Percentiles rank a stretch among this genome's conserved stretches.
Conservation (phyloP, 2,329 filamentous ascomycete species). For the Pochonia chlamydosporia region DNA sequence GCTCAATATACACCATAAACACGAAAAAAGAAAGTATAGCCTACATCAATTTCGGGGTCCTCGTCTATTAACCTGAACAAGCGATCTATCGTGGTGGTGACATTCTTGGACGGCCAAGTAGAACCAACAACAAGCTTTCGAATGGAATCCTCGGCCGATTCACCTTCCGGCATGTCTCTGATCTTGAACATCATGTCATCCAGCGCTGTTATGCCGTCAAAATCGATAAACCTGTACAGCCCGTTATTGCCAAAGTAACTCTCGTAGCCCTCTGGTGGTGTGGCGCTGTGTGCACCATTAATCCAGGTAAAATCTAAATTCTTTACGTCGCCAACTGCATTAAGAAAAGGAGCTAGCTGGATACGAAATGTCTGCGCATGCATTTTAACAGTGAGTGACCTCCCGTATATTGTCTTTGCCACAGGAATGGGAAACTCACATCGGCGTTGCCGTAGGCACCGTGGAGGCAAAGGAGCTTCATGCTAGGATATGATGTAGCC, state of each 20-base stretch:
- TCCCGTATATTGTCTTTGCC: too few relatives aligned
- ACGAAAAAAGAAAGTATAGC: background rate
- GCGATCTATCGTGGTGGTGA: background rate
- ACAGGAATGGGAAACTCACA: background rate
- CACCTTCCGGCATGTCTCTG: conserved; percentile 1
- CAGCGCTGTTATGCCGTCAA: conserved; percentile 2
- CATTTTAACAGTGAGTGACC: too few relatives aligned
- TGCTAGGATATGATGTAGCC: background rate
- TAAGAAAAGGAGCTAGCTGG: conserved; percentile 3
- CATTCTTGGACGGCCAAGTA: background rate
- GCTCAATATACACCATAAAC: too few relatives aligned
- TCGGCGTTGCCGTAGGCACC: conserved; percentile 4
- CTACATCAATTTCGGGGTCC: conserved; percentile 4
- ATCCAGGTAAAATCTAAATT: conserved; percentile 5
- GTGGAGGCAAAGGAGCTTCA: conserved; percentile 8
- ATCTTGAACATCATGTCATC: background rate
- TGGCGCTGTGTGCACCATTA: background rate
- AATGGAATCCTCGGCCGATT: conserved; percentile 1
- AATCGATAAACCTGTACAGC: conserved; percentile 4
- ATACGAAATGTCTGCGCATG: conserved; percentile 4
- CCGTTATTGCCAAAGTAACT: conserved; percentile 2
- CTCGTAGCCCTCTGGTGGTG: conserved; percentile 1
- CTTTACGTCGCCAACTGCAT: background rate
- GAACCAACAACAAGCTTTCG: background rate
- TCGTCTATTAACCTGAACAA: conserved; percentile 2